Evolutionary conservation across 1,139 yeast genomes (phyloP), one percentile per base, ranked within the genome.

Genomic region (Saccharomyces hybrid): DNA sequence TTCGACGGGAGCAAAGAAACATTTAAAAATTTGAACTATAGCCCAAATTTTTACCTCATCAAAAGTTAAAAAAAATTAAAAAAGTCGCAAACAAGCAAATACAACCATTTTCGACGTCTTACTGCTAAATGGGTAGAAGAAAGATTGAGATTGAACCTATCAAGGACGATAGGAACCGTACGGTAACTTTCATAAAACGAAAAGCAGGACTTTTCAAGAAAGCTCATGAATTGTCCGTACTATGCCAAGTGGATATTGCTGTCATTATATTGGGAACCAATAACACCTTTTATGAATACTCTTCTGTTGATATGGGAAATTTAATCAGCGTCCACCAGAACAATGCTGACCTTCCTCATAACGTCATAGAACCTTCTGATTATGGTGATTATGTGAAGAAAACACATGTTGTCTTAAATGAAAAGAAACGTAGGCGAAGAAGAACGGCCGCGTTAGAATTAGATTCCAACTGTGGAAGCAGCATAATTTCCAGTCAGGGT

Each of bases 141-240:
- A 93, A 93, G 72, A 93, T 93, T 61, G 95, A 88, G 61, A 93
- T 93, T 64, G 84, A 88, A 70, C 98, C 98, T 50, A 83, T 93
- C 58, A 77, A 84, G 5, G 97, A 93, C 63, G 98, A 91, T 70
- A 78, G 98, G 57, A 91, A 90, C 71, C 74, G 90, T 59, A 83
- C 95, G 5, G 91, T 86, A 34, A 93, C 99, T 0, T 93, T 93
- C 70, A 89, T 89, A 60, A 93, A 93, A 71, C 80, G 99, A 55
- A 93, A 91, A 70, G 95, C 96, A 0, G 99, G 99, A 1, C 76
- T 93, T 50, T 91, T 93, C 75, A 93, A 93, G 69, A 93, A 93
- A 71, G 99, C 99, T 1, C 95, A 91, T 68, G 99, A 93, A 71
- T 78, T 93, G 57, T 85, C 97, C 1, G 91, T 91, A 23, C 76